Conservation (phyloP, 1,284 basidiomycete species). For the Pterula multifida region DNA sequence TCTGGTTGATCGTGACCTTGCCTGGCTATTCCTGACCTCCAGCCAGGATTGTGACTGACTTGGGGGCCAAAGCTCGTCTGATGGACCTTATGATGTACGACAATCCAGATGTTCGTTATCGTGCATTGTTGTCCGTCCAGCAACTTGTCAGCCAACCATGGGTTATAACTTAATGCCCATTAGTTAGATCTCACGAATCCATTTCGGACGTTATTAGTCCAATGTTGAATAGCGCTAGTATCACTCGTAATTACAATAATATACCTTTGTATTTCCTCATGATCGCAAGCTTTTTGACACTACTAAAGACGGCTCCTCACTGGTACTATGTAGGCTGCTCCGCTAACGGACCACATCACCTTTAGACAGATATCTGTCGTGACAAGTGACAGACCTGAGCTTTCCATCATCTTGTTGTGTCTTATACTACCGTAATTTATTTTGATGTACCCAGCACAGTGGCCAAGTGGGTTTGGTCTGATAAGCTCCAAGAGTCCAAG, state of each 20-base stretch:
- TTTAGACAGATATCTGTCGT: no score
- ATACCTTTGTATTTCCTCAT: neutral
- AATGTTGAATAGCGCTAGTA: neutral
- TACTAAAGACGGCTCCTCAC: no score
- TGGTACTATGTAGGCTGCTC: no score
- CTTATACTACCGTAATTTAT: no score
- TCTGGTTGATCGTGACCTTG: slow-evolving; percentile 5
- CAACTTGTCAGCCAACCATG: slow-evolving; percentile 75
- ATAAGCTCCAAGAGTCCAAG: no score
- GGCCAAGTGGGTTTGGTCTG: no score
- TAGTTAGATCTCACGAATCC: neutral
- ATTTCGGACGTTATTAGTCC: neutral
- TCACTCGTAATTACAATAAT: neutral
- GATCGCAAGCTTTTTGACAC: no score
- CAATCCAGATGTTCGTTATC: slow-evolving; percentile 85
- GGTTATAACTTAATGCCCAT: no score
- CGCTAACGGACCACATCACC: no score
- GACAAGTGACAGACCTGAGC: no score
- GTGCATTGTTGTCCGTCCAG: slow-evolving; percentile 77
- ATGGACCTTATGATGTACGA: slow-evolving; percentile 93
- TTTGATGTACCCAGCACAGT: no score
- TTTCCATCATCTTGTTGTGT: no score
- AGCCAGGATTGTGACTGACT: slow-evolving; percentile 62
- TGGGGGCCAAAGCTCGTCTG: slow-evolving; percentile 81
- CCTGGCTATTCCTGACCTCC: slow-evolving; percentile 4